Evolutionary conservation across 805 yeast species (phyloP).

Genomic region (Monosporozyma servazzii): DNA sequence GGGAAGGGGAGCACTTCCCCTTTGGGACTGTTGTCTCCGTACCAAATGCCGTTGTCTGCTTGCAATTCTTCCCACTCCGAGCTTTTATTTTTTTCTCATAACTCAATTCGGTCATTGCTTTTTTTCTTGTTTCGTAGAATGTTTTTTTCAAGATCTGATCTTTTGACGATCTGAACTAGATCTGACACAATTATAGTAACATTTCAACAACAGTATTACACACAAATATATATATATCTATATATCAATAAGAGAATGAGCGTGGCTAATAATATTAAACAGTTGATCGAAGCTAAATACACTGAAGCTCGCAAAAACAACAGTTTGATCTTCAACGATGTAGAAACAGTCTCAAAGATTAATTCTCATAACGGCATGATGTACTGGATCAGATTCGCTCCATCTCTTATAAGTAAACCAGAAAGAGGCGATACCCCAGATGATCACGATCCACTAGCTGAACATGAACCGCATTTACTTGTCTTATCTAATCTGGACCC

Average conservation of each 20-base stretch:
- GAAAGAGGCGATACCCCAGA: constrained; percentile 30
- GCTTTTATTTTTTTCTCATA: too few relatives aligned
- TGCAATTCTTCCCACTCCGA: too few relatives aligned
- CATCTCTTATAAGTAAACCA: constrained; percentile 32
- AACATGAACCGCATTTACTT: constrained; percentile 71
- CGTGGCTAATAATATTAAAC: not conserved
- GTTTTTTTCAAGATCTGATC: too few relatives aligned
- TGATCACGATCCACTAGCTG: constrained; percentile 61
- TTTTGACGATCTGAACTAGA: not conserved
- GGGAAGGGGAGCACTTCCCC: not conserved
- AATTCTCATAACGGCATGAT: constrained; percentile 26
- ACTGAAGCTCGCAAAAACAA: not conserved
- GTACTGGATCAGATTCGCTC: constrained; percentile 27
- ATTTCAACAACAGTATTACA: not conserved
- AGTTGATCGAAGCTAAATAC: not conserved
- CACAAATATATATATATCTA: too few relatives aligned
- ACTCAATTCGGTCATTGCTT: too few relatives aligned
- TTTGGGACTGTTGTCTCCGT: too few relatives aligned
- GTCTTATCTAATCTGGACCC: constrained; percentile 42
- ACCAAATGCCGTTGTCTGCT: too few relatives aligned
- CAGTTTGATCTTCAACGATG: not conserved
- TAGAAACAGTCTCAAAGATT: constrained; percentile 6
- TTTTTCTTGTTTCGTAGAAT: too few relatives aligned
- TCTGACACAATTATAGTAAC: not conserved
- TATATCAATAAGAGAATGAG: too few relatives aligned